Evolutionary conservation across 345 rosid species (phyloP), one percentile per base, ranked within the genome.

Genomic region (Dovyalis caffra): DNA sequence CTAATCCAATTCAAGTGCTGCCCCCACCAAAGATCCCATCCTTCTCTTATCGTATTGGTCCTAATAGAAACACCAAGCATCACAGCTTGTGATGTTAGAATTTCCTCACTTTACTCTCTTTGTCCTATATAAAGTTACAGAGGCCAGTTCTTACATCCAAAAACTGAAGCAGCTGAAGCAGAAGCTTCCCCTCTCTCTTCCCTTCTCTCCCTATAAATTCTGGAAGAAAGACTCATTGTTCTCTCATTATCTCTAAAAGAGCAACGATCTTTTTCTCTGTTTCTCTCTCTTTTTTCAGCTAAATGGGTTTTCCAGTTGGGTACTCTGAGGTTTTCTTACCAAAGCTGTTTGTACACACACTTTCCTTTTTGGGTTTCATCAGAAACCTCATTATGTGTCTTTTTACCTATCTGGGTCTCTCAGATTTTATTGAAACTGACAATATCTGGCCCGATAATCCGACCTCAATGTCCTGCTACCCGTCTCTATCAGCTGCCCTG

Each of bases 241-340:
- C 71, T 71, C 66, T 70, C 57, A 60, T 35, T 20, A 26, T 53
- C 9, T 51, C 5, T 8, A 71, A 29, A 38, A 26, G n/a, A 60
- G 29, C 31, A 71, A 16, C 3, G 10, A 1, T 28, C n/a, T 29
- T 64, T 29, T 23, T 66, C 31, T 60, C 58, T 64, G 26, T 68
- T 62, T 65, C 11, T 37, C 43, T 66, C 2, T 58, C 5, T 15
- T 66, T 16, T 29, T 31, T 10, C 33, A 14, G 18, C 47, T 29
- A 72, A 68, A 92, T 94, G 97, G 98, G 98, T 2, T 94, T 92
- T 74, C 95, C 98, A 10, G 88, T 92, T 37, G 93, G 88, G 34
- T 94, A 88, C 83, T 83, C 92, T 4, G 93, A 94, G 66, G 90
- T 90, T 6, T 87, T 86, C 80, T 62, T 92, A 70, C 97, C 97